Evolutionary conservation across 2,329 filamentous ascomycete genomes (phyloP).

Genomic region (Graphilbum sp.): DNA sequence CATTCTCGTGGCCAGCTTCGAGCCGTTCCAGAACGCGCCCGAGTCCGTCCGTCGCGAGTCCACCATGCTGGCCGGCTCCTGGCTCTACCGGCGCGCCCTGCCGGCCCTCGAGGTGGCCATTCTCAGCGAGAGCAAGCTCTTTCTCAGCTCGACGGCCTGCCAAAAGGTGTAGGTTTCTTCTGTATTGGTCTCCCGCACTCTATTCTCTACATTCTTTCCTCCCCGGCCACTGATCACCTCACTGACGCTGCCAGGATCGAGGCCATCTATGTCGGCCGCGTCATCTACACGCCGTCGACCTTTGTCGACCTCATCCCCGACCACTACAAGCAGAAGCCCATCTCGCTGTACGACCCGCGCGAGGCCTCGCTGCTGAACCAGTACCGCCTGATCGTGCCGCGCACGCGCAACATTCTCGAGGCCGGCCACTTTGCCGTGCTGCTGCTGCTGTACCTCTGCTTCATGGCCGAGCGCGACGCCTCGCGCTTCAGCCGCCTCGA

Average conservation of each 20-base stretch:
- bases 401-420: slow-evolving; percentile 62
- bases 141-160: slow-evolving; percentile 61
- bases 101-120: slow-evolving; percentile 74
- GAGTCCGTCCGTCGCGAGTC: slow-evolving; percentile 45
- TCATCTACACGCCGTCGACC: slow-evolving; percentile 68
- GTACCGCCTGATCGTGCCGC: slow-evolving; percentile 68
- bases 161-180: slow-evolving; percentile 45
- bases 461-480: slow-evolving; percentile 55
- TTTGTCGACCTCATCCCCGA: slow-evolving; percentile 76
- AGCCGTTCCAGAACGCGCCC: slow-evolving; percentile 73
- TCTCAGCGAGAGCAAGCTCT: slow-evolving; percentile 63
- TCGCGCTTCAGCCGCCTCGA: slow-evolving; percentile 40
- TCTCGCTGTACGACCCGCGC: slow-evolving; percentile 63
- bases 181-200: background rate
- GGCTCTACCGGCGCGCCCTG: slow-evolving; percentile 40
- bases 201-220: no score
- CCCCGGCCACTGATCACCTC: no score
- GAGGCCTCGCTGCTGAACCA: slow-evolving; percentile 66
- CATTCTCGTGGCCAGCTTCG: slow-evolving; percentile 68
- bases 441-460: slow-evolving; percentile 49
- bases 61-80: slow-evolving; percentile 20
- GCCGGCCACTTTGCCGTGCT: slow-evolving; percentile 56
- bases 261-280: slow-evolving; percentile 64
- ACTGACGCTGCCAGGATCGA: slow-evolving; percentile 32
- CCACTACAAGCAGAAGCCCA: slow-evolving; percentile 70